Percentiles rank a stretch among this genome's conserved stretches.
phyloP scores from a whole-genome alignment of 1,139 yeast species.

The Taphrina wiesneri region DNA sequence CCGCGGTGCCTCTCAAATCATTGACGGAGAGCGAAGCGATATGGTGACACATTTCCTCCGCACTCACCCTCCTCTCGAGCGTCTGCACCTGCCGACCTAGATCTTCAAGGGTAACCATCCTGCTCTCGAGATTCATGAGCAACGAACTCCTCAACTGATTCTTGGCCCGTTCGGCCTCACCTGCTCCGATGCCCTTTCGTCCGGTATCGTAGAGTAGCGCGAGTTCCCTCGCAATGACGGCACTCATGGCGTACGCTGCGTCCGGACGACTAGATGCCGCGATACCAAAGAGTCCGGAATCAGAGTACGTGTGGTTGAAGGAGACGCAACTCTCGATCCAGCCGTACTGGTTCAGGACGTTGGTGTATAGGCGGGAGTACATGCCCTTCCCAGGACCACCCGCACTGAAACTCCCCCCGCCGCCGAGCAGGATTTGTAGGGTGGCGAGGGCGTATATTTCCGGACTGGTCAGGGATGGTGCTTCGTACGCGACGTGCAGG shows the following conservation, averaged over 20 bases:
- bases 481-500: slow-evolving; percentile 84
- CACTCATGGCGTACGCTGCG: slow-evolving; percentile 33
- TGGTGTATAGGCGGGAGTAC: slow-evolving; percentile 90
- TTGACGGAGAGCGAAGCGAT: slow-evolving; percentile 66
- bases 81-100: slow-evolving; percentile 87
- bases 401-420: slow-evolving; percentile 96
- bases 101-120: slow-evolving; percentile 88
- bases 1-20: slow-evolving; percentile 75
- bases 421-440: slow-evolving; percentile 89
- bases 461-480: slow-evolving; percentile 77
- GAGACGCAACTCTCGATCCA: slow-evolving; percentile 86
- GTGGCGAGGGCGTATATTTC: slow-evolving; percentile 91
- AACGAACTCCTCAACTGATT: slow-evolving; percentile 87
- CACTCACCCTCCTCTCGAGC: slow-evolving; percentile 72
- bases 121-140: slow-evolving; percentile 89
- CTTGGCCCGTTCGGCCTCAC: slow-evolving; percentile 84
- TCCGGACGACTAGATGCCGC: slow-evolving; percentile 29
- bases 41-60: slow-evolving; percentile 76
- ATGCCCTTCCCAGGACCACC: slow-evolving; percentile 99
- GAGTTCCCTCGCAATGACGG: slow-evolving; percentile 36
- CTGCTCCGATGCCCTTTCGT: slow-evolving; percentile 62
- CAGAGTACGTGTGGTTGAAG: slow-evolving; percentile 86
- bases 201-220: slow-evolving; percentile 35
- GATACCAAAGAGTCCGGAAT: slow-evolving; percentile 88
- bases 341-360: slow-evolving; percentile 87